phyloP scores from a whole-genome alignment of 768 basidiomycete species.

The Cystobasidiopsis lactophilus region DNA sequence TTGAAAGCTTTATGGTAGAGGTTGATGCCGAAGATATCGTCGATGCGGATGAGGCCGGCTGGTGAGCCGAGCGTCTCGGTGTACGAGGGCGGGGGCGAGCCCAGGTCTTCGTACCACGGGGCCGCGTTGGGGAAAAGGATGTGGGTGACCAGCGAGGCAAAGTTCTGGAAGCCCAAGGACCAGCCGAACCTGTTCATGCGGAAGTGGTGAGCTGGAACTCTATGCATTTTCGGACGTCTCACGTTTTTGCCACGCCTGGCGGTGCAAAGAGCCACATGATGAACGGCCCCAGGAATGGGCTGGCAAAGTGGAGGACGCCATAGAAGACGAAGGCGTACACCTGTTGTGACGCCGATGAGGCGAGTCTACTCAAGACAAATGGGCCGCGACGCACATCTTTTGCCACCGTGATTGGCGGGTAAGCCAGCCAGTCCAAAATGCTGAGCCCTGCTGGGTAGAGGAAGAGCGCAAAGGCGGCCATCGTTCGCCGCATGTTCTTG shows the following conservation, averaged over 20 bases:
- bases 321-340: not conserved
- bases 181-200: not conserved
- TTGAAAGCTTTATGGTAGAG: constrained; percentile 3
- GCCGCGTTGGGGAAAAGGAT: not conserved
- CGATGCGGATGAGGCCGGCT: constrained; percentile 1
- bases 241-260: not conserved
- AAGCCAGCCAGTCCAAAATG: not conserved
- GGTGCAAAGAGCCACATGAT: not conserved
- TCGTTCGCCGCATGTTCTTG: not conserved
- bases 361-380: too few species aligned
- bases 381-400: too few species aligned
- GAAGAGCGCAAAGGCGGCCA: not conserved
- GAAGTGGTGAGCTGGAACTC: too few species aligned
- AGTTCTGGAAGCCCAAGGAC: not conserved
- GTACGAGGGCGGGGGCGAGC: not conserved
- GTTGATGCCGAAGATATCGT: not conserved
- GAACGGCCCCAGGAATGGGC: not conserved
- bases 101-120: not conserved
- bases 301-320: constrained; percentile 1
- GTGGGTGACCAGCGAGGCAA: not conserved
- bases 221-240: not conserved
- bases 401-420: too few species aligned
- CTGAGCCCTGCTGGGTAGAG: not conserved
- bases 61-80: not conserved
- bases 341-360: too few species aligned